Conservation (phyloP, 352 stramenopile species). For the Pythium oligandrum region DNA sequence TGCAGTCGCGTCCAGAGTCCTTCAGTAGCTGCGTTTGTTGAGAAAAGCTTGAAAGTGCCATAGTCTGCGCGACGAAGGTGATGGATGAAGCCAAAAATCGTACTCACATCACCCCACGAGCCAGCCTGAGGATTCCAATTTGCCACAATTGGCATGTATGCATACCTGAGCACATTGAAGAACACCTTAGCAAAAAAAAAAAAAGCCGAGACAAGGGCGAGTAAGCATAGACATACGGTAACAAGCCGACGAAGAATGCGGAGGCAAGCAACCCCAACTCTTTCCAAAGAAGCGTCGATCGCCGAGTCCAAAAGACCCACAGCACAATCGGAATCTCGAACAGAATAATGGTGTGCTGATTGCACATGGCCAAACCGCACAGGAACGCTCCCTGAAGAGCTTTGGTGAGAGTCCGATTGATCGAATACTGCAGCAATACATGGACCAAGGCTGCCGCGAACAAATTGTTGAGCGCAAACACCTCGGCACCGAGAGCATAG, state of each 20-base stretch:
- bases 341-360: conserved; percentile 95
- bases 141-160: conserved; percentile 80
- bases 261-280: conserved; percentile 37
- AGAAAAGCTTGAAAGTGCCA: conserved; percentile 92
- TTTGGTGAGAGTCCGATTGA: conserved; percentile 10
- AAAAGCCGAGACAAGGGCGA: too few species aligned
- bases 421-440: conserved; percentile 47
- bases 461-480: conserved; percentile 96
- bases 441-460: conserved; percentile 82
- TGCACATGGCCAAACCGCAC: conserved; percentile 91
- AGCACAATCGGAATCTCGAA: conserved; percentile 86
- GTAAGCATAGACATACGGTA: conserved; percentile 43
- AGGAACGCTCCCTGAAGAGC: conserved; percentile 75
- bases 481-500: conserved; percentile 92
- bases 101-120: conserved; percentile 91
- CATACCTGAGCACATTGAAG: conserved; percentile 18
- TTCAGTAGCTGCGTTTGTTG: conserved; percentile 58
- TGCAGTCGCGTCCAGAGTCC: conserved; percentile 59
- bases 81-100: conserved; percentile 81
- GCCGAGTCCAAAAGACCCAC: conserved; percentile 64
- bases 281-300: conserved; percentile 21
- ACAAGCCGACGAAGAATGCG: conserved; percentile 76
- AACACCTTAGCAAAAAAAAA: too few species aligned
- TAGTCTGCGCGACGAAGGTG: conserved; percentile 92
- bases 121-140: conserved; percentile 70